phyloP scores from a whole-genome alignment of 768 basidiomycete species.

The Termitomyces titanicus region DNA sequence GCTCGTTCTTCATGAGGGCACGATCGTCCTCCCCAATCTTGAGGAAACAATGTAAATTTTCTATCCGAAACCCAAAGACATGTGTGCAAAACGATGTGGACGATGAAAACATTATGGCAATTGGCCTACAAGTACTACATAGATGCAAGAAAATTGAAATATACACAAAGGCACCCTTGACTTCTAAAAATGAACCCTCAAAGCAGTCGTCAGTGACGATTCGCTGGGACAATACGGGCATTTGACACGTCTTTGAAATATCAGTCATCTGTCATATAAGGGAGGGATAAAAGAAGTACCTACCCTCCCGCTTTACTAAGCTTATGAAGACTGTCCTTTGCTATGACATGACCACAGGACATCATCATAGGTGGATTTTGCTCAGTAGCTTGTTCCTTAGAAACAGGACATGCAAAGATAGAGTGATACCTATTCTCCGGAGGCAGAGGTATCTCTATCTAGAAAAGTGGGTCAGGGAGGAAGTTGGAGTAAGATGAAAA shows the following conservation, averaged over 20 bases:
- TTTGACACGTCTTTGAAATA: conserved; percentile 71
- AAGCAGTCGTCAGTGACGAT: conserved; percentile 49
- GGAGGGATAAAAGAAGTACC: conserved; percentile 10
- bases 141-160: background rate
- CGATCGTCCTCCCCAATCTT: too few relatives aligned
- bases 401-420: conserved; percentile 96
- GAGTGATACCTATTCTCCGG: conserved; percentile 92
- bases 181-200: conserved; percentile 67
- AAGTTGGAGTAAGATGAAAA: background rate
- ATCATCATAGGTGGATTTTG: conserved; percentile 98
- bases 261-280: conserved; percentile 3
- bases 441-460: conserved; percentile 94
- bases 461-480: background rate
- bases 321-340: conserved; percentile 87
- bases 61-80: too few relatives aligned
- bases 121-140: too few relatives aligned
- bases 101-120: background rate
- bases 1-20: background rate
- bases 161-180: background rate
- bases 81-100: too few relatives aligned
- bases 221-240: conserved; percentile 96
- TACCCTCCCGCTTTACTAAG: conserved; percentile 81
- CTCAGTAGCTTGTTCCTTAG: conserved; percentile 94
- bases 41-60: too few relatives aligned
- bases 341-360: conserved; percentile 91